Evolutionary conservation across 345 rosid genomes (phyloP), one percentile per base, ranked within the genome.

Genomic region (Gossypium rotundifolium): DNA sequence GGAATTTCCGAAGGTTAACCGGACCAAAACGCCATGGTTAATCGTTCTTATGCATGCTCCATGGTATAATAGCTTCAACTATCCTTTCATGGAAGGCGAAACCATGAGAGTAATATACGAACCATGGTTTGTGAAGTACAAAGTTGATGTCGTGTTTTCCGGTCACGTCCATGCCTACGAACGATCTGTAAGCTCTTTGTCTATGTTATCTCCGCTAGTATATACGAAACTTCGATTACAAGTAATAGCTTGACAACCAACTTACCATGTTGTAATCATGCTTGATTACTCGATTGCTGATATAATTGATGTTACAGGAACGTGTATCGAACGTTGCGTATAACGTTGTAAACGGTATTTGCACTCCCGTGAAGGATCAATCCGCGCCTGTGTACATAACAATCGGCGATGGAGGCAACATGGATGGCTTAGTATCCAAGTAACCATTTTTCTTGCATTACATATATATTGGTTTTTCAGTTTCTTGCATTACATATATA

Each of bases 91-190:
- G 98, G 98, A 94, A 89, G 98, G 97, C 0, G 98, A 94, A 81
- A 87, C 84, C 79, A 94, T 94, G 98, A 89, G 98, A 67, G 98
- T 92, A 20, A 83, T 94, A 89, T 94, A n/a, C 16, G 97, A 94
- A 73, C 29, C 80, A 1, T 92, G 96, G 96, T 86, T 94, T 1
- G 91, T 94, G 65, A 45, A 87, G 64, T 64, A 86, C 87, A 92
- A 90, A 76, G 96, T 94, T 11, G 98, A 92, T 80, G 86, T 92
- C 14, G 96, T 92, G 44, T 92, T 90, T 73, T 86, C 97, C 11
- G 98, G 98, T 16, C 97, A 94, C n/a, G 98, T 94, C 71, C 98
- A 94, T 42, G 98, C 92, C 71, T 94, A 94, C 54, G 98, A 94
- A 79, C 83, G 98, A 86, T 89, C 97, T 7, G 98, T 92, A 87